Evolutionary conservation across 179 eudicot genomes (phyloP).

Genomic region (Pouteria campechiana): DNA sequence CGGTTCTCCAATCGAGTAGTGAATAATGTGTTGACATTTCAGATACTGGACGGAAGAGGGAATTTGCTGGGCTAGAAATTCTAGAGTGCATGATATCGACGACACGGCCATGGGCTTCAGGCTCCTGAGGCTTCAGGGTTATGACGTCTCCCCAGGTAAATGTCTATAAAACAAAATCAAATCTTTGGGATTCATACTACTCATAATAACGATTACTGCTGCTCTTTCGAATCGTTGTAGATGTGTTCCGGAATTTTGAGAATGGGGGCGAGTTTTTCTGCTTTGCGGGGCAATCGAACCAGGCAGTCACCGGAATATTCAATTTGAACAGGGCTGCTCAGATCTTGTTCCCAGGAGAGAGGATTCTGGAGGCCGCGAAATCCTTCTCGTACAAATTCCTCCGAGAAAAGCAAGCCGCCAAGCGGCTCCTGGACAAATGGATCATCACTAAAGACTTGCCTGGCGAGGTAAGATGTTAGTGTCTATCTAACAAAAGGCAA

Average conservation of each 20-base stretch:
- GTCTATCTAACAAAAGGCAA: no score
- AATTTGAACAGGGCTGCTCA: constrained; percentile 69
- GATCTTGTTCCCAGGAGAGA: constrained; percentile 51
- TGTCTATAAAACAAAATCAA: no score
- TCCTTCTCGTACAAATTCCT: constrained; percentile 40
- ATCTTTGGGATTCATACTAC: no score
- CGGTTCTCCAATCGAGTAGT: not conserved
- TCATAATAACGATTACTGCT: no score
- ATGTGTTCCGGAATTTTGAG: constrained; percentile 65
- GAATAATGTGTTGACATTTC: constrained; percentile 1
- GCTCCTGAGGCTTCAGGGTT: constrained; percentile 63
- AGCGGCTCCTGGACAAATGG: constrained; percentile 80
- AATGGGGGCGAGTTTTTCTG: constrained; percentile 63
- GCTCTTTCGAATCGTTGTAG: constrained; percentile 13
- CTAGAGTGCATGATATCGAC: constrained; percentile 66
- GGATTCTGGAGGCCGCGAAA: constrained; percentile 48
- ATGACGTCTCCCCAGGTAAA: constrained; percentile 62
- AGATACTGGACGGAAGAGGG: constrained; percentile 78
- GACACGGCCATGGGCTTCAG: constrained; percentile 95
- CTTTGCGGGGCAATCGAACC: constrained; percentile 67
- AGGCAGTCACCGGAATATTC: constrained; percentile 81
- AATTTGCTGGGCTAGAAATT: constrained; percentile 89
- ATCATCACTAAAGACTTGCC: constrained; percentile 69
- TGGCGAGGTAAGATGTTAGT: constrained; percentile 54
- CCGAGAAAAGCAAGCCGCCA: constrained; percentile 41